Conservation (phyloP, 2,329 filamentous ascomycete species). For the Microcyclosporella mali region DNA sequence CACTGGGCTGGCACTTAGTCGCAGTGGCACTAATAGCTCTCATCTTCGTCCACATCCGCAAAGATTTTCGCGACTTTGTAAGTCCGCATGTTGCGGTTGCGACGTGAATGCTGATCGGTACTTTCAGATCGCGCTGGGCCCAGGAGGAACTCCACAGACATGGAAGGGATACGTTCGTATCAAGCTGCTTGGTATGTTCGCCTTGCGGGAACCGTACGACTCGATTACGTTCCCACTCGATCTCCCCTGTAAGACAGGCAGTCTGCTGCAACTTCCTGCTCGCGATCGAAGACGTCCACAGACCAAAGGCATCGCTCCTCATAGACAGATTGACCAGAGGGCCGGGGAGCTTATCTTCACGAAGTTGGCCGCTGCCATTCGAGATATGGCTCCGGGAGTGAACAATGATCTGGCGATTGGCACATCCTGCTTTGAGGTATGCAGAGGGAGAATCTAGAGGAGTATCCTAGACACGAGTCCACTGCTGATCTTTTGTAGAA, state of each 20-base stretch:
- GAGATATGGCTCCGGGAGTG: slow-evolving; percentile 42
- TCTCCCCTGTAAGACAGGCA: slow-evolving; percentile 51
- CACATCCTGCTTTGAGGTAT: slow-evolving; percentile 67
- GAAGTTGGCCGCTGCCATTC: slow-evolving; percentile 50
- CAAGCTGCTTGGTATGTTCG: slow-evolving; percentile 65
- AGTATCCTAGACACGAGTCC: too few relatives aligned
- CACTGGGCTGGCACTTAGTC: neutral
- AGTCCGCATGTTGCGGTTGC: neutral
- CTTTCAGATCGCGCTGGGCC: slow-evolving; percentile 56
- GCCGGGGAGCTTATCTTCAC: slow-evolving; percentile 50
- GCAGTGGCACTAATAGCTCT: neutral
- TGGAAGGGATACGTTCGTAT: slow-evolving; percentile 67
- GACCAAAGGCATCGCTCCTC: slow-evolving; percentile 72
- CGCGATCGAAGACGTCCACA: slow-evolving; percentile 59
- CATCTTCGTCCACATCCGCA: slow-evolving; percentile 1
- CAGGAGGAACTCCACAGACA: slow-evolving; percentile 72
- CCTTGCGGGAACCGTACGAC: slow-evolving; percentile 62
- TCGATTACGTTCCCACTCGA: slow-evolving; percentile 52
- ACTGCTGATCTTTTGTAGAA: too few relatives aligned
- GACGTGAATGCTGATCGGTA: neutral
- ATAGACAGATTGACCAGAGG: slow-evolving; percentile 68
- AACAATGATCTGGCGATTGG: slow-evolving; percentile 45
- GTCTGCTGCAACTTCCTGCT: slow-evolving; percentile 55
- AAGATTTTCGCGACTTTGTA: slow-evolving; percentile 8
- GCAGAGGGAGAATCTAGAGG: too few relatives aligned